Conservation (phyloP, 495 filamentous ascomycete genomes). For the Annulohypoxylon maeteangense region DNA sequence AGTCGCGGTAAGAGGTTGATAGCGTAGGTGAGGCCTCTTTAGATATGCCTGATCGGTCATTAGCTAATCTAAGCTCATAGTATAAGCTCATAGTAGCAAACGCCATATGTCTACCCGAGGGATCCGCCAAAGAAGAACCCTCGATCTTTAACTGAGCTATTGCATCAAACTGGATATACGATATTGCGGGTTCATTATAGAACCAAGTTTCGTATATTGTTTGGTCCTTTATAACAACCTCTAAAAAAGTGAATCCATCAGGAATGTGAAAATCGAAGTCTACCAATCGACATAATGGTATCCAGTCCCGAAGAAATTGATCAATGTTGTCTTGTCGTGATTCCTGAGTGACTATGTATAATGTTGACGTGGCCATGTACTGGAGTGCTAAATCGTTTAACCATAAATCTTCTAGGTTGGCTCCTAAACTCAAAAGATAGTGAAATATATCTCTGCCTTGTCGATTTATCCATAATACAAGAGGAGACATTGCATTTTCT, state of each 20-base stretch:
- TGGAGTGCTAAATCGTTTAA: too few species aligned
- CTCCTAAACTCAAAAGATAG: conserved; percentile 14
- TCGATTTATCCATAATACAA: neutral
- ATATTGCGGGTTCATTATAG: too few species aligned
- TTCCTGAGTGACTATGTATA: too few species aligned
- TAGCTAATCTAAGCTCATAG: neutral
- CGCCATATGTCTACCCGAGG: neutral
- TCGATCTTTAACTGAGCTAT: conserved; percentile 4
- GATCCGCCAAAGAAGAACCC: neutral
- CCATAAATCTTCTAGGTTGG: neutral
- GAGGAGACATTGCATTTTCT: neutral
- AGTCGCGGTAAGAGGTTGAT: neutral
- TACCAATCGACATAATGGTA: conserved; percentile 3
- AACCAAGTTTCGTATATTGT: too few species aligned
- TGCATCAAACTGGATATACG: neutral
- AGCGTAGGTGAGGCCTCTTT: neutral
- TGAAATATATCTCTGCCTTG: conserved; percentile 3
- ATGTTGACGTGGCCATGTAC: too few species aligned
- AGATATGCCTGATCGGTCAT: too few species aligned
- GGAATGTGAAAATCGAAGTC: conserved; percentile 6
- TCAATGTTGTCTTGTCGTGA: neutral
- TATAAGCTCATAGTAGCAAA: neutral
- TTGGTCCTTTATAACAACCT: too few species aligned
- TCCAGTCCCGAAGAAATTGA: neutral
- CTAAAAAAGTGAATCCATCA: too few species aligned